phyloP scores from a whole-genome alignment of 495 filamentous ascomycete species.

The Endocarpon pusillum region DNA sequence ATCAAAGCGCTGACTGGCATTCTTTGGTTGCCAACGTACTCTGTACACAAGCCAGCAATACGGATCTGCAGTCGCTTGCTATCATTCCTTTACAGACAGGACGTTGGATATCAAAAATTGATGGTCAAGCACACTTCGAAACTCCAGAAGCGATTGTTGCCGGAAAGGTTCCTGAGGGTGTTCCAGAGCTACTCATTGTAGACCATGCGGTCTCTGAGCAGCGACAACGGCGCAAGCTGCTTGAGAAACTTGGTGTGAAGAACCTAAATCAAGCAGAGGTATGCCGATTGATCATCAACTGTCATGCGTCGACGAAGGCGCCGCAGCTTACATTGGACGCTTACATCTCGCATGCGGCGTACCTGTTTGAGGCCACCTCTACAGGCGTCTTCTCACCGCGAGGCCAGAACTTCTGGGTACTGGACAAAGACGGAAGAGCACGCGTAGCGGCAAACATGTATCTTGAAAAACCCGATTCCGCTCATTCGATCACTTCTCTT shows the following conservation, averaged over 20 bases:
- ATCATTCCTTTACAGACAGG: neutral
- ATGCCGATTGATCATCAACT: neutral
- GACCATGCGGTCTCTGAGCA: neutral
- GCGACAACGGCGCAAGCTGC: neutral
- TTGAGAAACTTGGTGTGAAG: neutral
- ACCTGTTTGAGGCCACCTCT: neutral
- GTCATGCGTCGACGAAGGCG: neutral
- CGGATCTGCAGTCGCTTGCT: neutral
- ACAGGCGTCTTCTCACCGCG: neutral
- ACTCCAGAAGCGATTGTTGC: neutral
- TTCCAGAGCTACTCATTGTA: neutral
- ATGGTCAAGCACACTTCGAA: neutral
- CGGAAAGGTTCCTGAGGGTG: neutral
- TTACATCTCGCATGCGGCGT: neutral
- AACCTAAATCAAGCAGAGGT: neutral
- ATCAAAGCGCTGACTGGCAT: conserved; percentile 11
- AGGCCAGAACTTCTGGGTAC: neutral
- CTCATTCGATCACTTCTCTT: neutral
- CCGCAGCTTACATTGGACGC: neutral
- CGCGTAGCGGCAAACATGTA: neutral
- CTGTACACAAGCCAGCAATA: too few relatives aligned
- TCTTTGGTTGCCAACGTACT: conserved; percentile 10
- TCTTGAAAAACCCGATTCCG: neutral
- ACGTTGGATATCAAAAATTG: neutral
- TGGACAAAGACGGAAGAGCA: neutral